Evolutionary conservation across 345 rosid genomes (phyloP), one percentile per base, ranked within the genome.

Genomic region (Salix arbutifolia): DNA sequence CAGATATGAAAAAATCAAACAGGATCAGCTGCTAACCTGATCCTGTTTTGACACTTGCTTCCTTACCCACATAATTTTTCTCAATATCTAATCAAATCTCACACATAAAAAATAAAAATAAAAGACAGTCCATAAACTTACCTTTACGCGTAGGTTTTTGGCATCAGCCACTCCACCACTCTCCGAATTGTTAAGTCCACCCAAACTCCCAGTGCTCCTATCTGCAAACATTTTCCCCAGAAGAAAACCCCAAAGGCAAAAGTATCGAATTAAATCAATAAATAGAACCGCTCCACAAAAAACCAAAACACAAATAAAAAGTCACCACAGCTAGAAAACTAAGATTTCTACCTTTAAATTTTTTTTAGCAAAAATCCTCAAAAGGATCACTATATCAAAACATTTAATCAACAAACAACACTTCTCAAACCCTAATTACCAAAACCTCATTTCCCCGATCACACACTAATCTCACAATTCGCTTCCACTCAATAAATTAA

Each of bases 101-200:
- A 42, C 19, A 60, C 10, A 65, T 69, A 8, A 21, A 65, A 44
- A 11, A 37, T 17, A 42, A 31, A 38, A 58, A 65, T 28, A 44
- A 69, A 62, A 67, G 26, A 46, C 46, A 70, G 9, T 48, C 19
- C n/a, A 4, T 26, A 53, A 50, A 66, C 2, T 75, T 65, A 94
- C 98, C 97, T 94, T 94, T 1, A 91, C 97, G 38, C 98, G 98
- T 71, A 94, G 85, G 79, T 88, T 91, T 75, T 92, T 92, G 1
- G 95, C 87, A 77, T 92, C 98, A 46, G 80, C 33, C 25, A 82
- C 76, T 38, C 74, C 90, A 11, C 80, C 82, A 74, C 73, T 86
- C 58, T 91, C 98, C 4, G 87, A 74, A 71, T 73, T 77, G 74
- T 75, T 91, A 74, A 91, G 86, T 80, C 92, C 91, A 82, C 85